Evolutionary conservation across 805 yeast genomes (phyloP).

Genomic region (Danielozyma ontarioensis): DNA sequence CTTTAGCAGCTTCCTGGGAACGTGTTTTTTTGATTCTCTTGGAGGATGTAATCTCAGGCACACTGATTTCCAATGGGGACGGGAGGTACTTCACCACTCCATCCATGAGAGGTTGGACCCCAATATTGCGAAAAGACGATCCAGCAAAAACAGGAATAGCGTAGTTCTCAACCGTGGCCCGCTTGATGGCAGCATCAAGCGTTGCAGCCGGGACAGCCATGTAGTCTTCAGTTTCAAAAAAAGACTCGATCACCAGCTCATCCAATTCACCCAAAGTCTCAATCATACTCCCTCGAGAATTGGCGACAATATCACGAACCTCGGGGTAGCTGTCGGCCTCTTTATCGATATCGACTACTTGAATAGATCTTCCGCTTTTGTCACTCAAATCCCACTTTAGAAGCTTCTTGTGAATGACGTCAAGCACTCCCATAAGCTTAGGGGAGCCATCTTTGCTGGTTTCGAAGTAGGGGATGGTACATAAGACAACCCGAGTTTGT

Average conservation of each 20-base stretch:
- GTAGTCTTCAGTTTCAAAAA: slow-evolving; percentile 71
- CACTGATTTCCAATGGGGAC: slow-evolving; percentile 60
- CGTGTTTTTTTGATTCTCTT: slow-evolving; percentile 2
- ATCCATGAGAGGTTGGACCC: slow-evolving; percentile 91
- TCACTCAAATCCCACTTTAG: slow-evolving; percentile 44
- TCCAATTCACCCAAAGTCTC: slow-evolving; percentile 83
- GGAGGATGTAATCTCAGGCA: slow-evolving; percentile 48
- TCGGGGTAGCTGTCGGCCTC: slow-evolving; percentile 20
- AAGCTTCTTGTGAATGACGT: slow-evolving; percentile 59
- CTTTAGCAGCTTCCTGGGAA: slow-evolving; percentile 2
- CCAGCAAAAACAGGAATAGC: slow-evolving; percentile 88
- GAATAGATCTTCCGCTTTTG: slow-evolving; percentile 48
- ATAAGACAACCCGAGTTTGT: slow-evolving; percentile 64
- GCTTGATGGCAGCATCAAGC: slow-evolving; percentile 57
- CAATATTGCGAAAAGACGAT: slow-evolving; percentile 85
- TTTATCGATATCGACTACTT: slow-evolving; percentile 39
- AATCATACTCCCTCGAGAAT: slow-evolving; percentile 67
- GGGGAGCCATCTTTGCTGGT: slow-evolving; percentile 24
- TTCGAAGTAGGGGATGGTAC: slow-evolving; percentile 73
- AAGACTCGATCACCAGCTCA: slow-evolving; percentile 70
- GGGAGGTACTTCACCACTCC: slow-evolving; percentile 77
- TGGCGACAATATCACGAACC: slow-evolving; percentile 38
- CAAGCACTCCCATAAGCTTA: slow-evolving; percentile 67
- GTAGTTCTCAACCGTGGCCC: slow-evolving; percentile 51
- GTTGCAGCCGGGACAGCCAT: slow-evolving; percentile 52